A percentile compares a stretch with the other conserved stretches of the same genome.
phyloP scores from a whole-genome alignment of 2,329 filamentous ascomycete species.

The Balansia obtecta region DNA sequence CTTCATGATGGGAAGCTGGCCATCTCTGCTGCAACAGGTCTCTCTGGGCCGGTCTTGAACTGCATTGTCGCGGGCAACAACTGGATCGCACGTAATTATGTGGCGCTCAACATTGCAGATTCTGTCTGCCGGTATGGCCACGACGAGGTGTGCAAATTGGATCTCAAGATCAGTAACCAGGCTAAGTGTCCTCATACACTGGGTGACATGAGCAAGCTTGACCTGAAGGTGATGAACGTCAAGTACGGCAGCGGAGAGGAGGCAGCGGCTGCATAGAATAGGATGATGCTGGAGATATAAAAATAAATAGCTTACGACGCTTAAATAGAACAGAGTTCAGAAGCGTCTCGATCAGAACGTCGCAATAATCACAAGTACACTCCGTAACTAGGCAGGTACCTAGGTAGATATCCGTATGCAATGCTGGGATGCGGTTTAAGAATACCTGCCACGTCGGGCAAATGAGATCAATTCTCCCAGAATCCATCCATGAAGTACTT shows the following conservation, averaged over 20 bases:
- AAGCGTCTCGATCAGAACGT: no score
- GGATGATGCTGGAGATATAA: no score
- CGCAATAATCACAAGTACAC: no score
- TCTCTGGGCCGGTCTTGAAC: conserved; percentile 32
- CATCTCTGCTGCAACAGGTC: conserved; percentile 43
- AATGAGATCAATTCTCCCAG: no score
- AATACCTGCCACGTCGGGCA: no score
- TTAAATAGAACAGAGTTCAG: no score
- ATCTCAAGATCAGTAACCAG: conserved; percentile 38
- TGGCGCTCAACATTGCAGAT: conserved; percentile 41
- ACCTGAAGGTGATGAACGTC: conserved; percentile 36
- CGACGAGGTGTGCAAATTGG: conserved; percentile 37
- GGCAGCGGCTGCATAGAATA: conserved; percentile 9
- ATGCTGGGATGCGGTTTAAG: no score
- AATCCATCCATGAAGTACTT: no score
- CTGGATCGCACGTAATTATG: conserved; percentile 40
- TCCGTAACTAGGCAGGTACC: no score
- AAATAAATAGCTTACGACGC: no score
- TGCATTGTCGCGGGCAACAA: conserved; percentile 26
- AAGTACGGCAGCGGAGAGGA: conserved; percentile 35
- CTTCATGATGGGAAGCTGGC: conserved; percentile 39
- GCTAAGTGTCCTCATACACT: conserved; percentile 34
- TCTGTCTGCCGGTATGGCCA: conserved; percentile 34
- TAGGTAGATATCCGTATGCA: no score
- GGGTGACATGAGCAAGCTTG: conserved; percentile 16